phyloP scores from a whole-genome alignment of 2,329 filamentous ascomycete genomes.

The Seiridium unicorne region DNA sequence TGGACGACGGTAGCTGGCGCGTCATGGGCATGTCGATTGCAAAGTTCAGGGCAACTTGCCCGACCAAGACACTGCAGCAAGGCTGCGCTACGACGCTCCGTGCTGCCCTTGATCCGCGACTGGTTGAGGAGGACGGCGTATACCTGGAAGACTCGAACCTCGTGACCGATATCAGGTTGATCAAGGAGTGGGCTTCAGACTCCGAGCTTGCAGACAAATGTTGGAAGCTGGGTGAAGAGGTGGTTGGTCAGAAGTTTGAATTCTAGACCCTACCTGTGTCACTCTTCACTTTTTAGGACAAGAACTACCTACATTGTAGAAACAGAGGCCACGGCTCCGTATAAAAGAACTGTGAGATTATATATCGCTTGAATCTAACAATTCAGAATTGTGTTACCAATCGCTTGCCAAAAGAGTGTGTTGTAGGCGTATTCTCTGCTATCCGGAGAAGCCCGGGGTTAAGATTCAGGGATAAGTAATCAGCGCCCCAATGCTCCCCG shows the following conservation, averaged over 20 bases:
- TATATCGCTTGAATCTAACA: too few species aligned
- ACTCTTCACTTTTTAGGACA: not conserved
- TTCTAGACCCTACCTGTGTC: slow-evolving; percentile 1
- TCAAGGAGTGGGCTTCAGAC: slow-evolving; percentile 32
- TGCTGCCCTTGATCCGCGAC: slow-evolving; percentile 39
- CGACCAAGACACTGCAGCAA: slow-evolving; percentile 35
- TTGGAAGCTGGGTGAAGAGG: slow-evolving; percentile 34
- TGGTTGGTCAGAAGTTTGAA: slow-evolving; percentile 34
- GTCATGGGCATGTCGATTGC: slow-evolving; percentile 23
- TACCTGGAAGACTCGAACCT: slow-evolving; percentile 34
- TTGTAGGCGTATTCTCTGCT: too few species aligned
- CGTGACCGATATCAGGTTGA: slow-evolving; percentile 22
- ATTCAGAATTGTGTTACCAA: too few species aligned
- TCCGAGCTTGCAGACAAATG: slow-evolving; percentile 32
- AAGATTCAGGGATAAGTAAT: too few species aligned
- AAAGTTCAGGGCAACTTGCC: slow-evolving; percentile 11
- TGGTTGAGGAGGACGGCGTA: slow-evolving; percentile 27
- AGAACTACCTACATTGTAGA: not conserved
- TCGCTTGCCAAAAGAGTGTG: too few species aligned
- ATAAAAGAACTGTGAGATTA: too few species aligned
- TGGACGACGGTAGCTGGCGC: slow-evolving; percentile 17
- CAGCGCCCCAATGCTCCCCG: too few species aligned
- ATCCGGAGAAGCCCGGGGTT: too few species aligned
- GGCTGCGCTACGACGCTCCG: slow-evolving; percentile 40
- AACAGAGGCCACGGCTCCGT: not conserved